Conservation (phyloP, 2,329 filamentous ascomycete species). For the Talaromyces albobiverticillius region DNA sequence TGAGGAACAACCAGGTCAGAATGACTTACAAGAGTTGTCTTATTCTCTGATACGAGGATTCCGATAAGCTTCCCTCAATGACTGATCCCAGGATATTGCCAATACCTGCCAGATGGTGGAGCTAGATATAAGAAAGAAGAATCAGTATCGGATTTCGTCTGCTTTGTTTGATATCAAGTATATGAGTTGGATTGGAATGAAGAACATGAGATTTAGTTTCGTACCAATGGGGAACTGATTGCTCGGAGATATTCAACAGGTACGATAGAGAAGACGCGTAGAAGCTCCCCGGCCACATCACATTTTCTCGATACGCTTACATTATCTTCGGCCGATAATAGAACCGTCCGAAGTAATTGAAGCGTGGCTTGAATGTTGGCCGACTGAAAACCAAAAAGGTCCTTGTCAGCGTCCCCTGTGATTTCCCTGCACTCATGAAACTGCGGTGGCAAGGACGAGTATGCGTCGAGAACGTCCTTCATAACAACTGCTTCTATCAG, state of each 20-base stretch:
- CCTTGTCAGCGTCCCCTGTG: constrained; percentile 31
- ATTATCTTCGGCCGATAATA: constrained; percentile 37
- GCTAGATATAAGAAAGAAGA: no score
- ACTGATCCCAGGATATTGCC: constrained; percentile 50
- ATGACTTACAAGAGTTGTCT: constrained; percentile 35
- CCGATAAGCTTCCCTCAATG: constrained; percentile 44
- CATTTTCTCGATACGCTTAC: constrained; percentile 44
- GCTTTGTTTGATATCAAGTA: no score
- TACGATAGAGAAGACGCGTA: constrained; percentile 43
- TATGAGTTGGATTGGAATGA: no score
- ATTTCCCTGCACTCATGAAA: constrained; percentile 26
- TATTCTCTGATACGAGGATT: constrained; percentile 41
- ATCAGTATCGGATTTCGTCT: no score
- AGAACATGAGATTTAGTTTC: not conserved
- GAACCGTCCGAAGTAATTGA: constrained; percentile 48
- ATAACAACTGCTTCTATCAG: constrained; percentile 25
- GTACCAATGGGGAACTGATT: constrained; percentile 46
- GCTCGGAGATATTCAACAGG: constrained; percentile 46
- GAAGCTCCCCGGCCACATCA: constrained; percentile 44
- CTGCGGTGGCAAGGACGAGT: constrained; percentile 22
- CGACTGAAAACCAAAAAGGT: constrained; percentile 49
- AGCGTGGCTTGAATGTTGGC: constrained; percentile 51
- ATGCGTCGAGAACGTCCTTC: constrained; percentile 25
- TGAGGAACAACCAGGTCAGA: not conserved
- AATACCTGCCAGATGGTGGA: constrained; percentile 50